Percentiles rank a stretch among this genome's conserved stretches.
These are phyloP conservation scores for Plasmodium gaboni DNA, from an alignment of 169 alveolate species.

Conservation along the genomic window DNA sequence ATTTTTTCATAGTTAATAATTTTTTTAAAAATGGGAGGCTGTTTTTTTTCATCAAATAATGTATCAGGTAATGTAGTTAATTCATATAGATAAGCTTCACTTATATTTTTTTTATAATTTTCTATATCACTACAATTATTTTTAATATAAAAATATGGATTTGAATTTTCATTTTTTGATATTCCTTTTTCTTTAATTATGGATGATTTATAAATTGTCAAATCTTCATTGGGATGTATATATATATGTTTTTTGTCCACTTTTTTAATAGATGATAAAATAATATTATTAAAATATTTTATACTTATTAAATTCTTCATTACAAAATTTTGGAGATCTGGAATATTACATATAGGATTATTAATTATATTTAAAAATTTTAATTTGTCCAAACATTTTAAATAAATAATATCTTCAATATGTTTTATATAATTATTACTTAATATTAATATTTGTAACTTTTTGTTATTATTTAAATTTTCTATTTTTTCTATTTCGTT, in stretches of 20 bases:
- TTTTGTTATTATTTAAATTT: slow-evolving; percentile 40
- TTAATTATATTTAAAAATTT: slow-evolving; percentile 48
- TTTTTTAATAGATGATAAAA: not conserved
- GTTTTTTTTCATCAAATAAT: slow-evolving; percentile 35
- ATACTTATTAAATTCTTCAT: slow-evolving; percentile 7
- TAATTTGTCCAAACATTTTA: slow-evolving; percentile 32
- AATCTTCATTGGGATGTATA: not conserved
- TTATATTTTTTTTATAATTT: slow-evolving; percentile 22
- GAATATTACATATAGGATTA: slow-evolving; percentile 43
- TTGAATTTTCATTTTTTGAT: not conserved
- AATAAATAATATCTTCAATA: slow-evolving; percentile 16
- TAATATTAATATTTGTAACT: slow-evolving; percentile 51
- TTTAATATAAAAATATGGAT: not conserved
- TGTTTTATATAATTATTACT: slow-evolving; percentile 44
- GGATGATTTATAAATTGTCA: too few relatives aligned
- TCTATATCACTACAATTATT: slow-evolving; percentile 4
- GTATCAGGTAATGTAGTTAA: slow-evolving; percentile 18
- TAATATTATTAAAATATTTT: slow-evolving; percentile 38
- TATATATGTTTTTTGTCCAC: not conserved
- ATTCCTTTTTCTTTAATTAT: too few relatives aligned
- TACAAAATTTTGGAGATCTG: slow-evolving; percentile 5
- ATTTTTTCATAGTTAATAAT: slow-evolving; percentile 13
- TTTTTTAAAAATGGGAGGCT: slow-evolving; percentile 37
- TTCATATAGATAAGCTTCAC: slow-evolving; percentile 36
- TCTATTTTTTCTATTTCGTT: slow-evolving; percentile 46